phyloP scores from a whole-genome alignment of 2,329 filamentous ascomycete genomes.

The Anisogramma anomala region DNA sequence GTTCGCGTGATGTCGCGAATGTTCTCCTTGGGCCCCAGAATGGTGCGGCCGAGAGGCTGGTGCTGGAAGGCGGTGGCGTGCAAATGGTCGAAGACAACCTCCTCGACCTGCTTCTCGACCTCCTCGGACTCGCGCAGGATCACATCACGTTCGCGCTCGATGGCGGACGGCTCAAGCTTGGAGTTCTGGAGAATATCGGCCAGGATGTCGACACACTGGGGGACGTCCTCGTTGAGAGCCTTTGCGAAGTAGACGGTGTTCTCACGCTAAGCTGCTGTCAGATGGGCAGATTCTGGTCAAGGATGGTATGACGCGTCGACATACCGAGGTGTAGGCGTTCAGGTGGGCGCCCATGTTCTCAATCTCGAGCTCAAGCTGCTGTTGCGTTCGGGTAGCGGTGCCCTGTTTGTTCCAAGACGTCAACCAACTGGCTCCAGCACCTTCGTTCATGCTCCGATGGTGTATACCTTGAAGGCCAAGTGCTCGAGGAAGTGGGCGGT shows the following conservation, averaged over 20 bases:
- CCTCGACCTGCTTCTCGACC: constrained; percentile 99
- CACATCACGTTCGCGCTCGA: constrained; percentile 96
- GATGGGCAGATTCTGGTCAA: constrained; percentile 9
- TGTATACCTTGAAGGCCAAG: constrained; percentile 90
- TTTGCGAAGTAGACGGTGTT: constrained; percentile 99
- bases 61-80: constrained; percentile 96
- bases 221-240: constrained; percentile 95
- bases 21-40: constrained; percentile 95
- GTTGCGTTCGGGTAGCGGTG: constrained; percentile 85
- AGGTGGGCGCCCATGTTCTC: constrained; percentile 99
- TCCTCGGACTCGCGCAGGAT: constrained; percentile 98
- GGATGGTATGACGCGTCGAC: constrained; percentile 25
- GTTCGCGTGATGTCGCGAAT: constrained; percentile 89
- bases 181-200: constrained; percentile 99
- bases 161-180: constrained; percentile 84
- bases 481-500: constrained; percentile 99
- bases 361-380: constrained; percentile 97
- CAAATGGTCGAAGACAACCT: constrained; percentile 98
- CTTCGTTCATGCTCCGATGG: constrained; percentile 5
- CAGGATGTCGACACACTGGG: constrained; percentile 93
- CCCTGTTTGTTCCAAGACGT: constrained; percentile 48
- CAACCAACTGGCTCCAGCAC: neutral
- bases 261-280: constrained; percentile 56
- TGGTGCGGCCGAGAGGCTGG: constrained; percentile 93
- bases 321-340: constrained; percentile 98